These are phyloP conservation scores for Candolleomyces efflorescens DNA, from an alignment of 768 basidiomycete species.

Conservation along the genomic window DNA sequence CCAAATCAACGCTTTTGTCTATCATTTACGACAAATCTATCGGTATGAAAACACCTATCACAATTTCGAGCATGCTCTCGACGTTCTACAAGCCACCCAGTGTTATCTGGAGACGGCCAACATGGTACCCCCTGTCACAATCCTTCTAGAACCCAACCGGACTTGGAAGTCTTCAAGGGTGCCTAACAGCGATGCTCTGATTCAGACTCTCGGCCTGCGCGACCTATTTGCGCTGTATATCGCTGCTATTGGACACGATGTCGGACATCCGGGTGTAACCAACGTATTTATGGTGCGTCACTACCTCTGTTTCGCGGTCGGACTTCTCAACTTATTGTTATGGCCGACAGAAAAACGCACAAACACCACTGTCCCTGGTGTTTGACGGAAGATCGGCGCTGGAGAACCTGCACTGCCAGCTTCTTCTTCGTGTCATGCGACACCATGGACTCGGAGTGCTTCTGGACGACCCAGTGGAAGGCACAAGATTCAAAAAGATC, in stretches of 20 bases:
- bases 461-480: constrained; percentile 50
- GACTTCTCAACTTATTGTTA: neutral
- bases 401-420: constrained; percentile 86
- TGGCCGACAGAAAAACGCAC: constrained; percentile 78
- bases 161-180: constrained; percentile 34
- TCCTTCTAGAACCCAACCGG: constrained; percentile 51
- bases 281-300: constrained; percentile 87
- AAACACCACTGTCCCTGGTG: constrained; percentile 80
- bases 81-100: constrained; percentile 92
- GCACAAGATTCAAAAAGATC: constrained; percentile 58
- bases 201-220: constrained; percentile 49
- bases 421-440: constrained; percentile 77
- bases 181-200: constrained; percentile 33
- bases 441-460: constrained; percentile 70
- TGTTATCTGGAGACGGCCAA: constrained; percentile 77
- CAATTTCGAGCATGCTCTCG: constrained; percentile 95
- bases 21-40: constrained; percentile 89
- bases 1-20: constrained; percentile 73
- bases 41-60: constrained; percentile 92
- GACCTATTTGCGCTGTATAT: constrained; percentile 85
- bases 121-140: constrained; percentile 73
- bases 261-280: constrained; percentile 92
- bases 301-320: neutral
- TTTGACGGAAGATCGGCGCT: constrained; percentile 89
- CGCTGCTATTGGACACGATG: constrained; percentile 96